Conservation (phyloP, 139 green algal genomes). For the Micractinium sp. region DNA sequence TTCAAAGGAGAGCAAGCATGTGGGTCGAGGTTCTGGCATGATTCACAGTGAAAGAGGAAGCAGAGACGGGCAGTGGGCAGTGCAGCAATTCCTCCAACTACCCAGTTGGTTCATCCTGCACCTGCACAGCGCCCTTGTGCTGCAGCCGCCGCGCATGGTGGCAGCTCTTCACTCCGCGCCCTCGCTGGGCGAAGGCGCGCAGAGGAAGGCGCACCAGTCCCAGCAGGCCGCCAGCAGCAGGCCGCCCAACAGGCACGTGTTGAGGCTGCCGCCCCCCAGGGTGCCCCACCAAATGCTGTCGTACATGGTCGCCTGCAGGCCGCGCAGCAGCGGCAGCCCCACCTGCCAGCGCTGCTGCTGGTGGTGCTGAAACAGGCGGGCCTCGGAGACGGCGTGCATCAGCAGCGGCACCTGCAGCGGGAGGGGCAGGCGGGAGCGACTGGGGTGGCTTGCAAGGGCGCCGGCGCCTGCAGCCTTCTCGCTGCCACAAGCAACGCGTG, state of each 20-base stretch:
- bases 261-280: background rate
- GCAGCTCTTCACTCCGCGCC: too few species aligned
- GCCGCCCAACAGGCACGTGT: background rate
- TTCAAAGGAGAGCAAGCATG: too few species aligned
- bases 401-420: background rate
- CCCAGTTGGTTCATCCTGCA: too few species aligned
- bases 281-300: background rate
- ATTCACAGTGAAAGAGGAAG: too few species aligned
- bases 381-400: background rate
- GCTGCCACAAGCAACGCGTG: background rate
- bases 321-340: background rate
- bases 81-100: too few species aligned
- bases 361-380: background rate
- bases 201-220: background rate
- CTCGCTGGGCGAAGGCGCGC: too few species aligned
- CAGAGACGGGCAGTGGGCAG: too few species aligned
- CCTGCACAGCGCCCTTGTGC: too few species aligned
- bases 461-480: background rate
- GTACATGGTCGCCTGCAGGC: background rate
- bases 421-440: too few species aligned
- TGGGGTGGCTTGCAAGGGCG: too few species aligned
- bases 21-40: too few species aligned
- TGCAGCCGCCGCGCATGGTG: too few species aligned
- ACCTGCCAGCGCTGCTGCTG: background rate
- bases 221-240: background rate